Base-by-base conservation (phyloP, 805 yeast genomes). In the Nakazawaea molendinolei region DNA sequence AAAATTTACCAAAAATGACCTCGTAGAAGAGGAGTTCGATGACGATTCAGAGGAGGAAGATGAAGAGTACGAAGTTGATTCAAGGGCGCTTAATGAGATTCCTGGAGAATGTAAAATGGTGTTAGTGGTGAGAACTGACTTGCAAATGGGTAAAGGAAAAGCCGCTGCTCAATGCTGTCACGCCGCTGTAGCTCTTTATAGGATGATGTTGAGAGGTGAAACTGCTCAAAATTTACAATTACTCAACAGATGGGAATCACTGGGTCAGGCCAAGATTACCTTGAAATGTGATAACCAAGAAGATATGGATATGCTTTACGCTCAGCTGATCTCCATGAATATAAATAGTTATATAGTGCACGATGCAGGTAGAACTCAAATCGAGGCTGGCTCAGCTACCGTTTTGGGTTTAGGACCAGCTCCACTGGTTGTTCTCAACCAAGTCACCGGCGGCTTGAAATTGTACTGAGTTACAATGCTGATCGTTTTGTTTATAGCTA, bases 371-470 rank as follows among this genome's bases (percentile, higher is more conserved):
- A 72, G 97, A 49, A 90, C 98, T 1, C 97, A 92, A 56, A 76
- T 92, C 34, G 95, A 86, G n/a, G 83, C 95, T 5, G 97, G 97
- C 1, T 79, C 92, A 41, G 94, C 95, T 2, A 92, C 98, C 0
- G 97, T 92, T 1, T 61, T 92, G n/a, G 98, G 97, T 1, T 55
- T 92, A 19, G 99, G 99, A 0, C 99, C 99, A 1, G 97, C 96
- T 14, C 97, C 97, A 16, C 85, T 79, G 45, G 47, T 69, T 0
- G 76, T 80, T 0, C 57, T 90, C 42, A 96, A 92, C 55, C 76
- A 79, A 52, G 76, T 90, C 37, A 89, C 97, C 1, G 80, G 85
- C 12, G 79, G 70, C 18, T 65, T 90, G 48, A 85, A 81, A 53
- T 63, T 90, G 41, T 86, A 83, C 51, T 86, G 58, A 48, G 16